Evolutionary conservation across 2,329 filamentous ascomycete species (phyloP), one percentile per base, ranked within the genome.

Genomic region (Aureobasidium mangrovei): DNA sequence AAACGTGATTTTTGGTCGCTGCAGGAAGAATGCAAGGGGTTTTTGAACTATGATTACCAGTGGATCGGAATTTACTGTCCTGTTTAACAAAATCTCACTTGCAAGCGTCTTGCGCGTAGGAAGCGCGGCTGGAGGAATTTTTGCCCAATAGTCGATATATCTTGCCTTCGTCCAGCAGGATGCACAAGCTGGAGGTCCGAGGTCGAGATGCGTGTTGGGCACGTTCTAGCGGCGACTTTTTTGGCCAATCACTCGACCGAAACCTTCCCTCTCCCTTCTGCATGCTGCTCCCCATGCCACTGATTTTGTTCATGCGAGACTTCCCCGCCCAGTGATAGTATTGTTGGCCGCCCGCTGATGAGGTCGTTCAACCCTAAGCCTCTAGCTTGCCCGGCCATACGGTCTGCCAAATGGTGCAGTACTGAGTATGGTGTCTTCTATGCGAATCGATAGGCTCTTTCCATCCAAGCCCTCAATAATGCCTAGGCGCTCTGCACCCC

Each of bases 201-300:
- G 33, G 49, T 53, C 40, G 49, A 44, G 31, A 44, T 53, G 49
- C 32, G 49, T 53, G 49, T 38, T 53, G 49, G 49, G 49, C 49
- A 53, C 49, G 40, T 44, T 53, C 49, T 38, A 44, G 48, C 26
- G 40, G 49, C 35, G 49, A 36, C 49, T 38, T 44, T 29, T 31
- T 53, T 39, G 32, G 40, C 49, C 49, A 53, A 53, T 53, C 49
- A 53, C 40, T 44, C 40, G 31, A 29, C 32, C 40, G 24, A 53
- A 53, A 27, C 49, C 40, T 36, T 28, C 18, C 40, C 40, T 53
- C 32, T 36, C 33, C 49, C 44, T 36, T 53, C 49, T 53, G 49
- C 49, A 53, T 44, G 39, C 33, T 53, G 49, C 31, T 44, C 31
- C 40, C 32, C 49, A 53, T 44, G 49, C 40, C 49, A 33, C 44